These are phyloP conservation scores for Yamadazyma aaseri DNA, from an alignment of 1,139 yeast genomes.

Conservation along the genomic window DNA sequence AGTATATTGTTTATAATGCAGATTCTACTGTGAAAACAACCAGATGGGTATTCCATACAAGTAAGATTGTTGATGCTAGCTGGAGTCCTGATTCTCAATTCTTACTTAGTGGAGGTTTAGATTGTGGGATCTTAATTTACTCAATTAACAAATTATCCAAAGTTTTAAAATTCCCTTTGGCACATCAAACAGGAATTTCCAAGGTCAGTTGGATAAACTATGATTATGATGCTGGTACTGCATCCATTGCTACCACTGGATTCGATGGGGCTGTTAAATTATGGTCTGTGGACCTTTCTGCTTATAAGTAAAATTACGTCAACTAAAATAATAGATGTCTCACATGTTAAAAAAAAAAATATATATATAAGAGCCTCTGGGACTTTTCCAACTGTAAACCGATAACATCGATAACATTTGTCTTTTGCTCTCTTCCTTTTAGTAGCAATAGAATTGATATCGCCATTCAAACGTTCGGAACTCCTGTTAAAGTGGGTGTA, in stretches of 20 bases:
- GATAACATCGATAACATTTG: too few relatives aligned
- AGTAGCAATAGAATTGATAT: too few relatives aligned
- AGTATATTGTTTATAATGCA: slow-evolving; percentile 65
- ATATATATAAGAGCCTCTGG: too few relatives aligned
- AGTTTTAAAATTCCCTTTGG: slow-evolving; percentile 69
- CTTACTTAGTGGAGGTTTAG: slow-evolving; percentile 78
- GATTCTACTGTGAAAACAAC: slow-evolving; percentile 68
- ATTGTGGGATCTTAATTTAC: slow-evolving; percentile 76
- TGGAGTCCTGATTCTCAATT: slow-evolving; percentile 78
- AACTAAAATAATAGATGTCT: too few relatives aligned
- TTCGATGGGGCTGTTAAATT: slow-evolving; percentile 76
- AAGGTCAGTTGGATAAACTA: slow-evolving; percentile 65
- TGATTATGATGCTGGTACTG: slow-evolving; percentile 19
- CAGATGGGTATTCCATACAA: slow-evolving; percentile 94
- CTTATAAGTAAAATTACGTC: slow-evolving; percentile 8
- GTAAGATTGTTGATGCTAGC: slow-evolving; percentile 69
- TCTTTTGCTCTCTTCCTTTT: too few relatives aligned
- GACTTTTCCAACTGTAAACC: too few relatives aligned
- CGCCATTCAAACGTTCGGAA: too few relatives aligned
- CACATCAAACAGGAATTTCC: slow-evolving; percentile 87
- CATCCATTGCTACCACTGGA: slow-evolving; percentile 63
- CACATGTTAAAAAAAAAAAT: too few relatives aligned
- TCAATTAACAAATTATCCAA: slow-evolving; percentile 77
- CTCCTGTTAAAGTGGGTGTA: too few relatives aligned
- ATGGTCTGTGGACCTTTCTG: slow-evolving; percentile 52